Base-by-base conservation (phyloP, 306 rosid species). In the Cicer bijugum region DNA sequence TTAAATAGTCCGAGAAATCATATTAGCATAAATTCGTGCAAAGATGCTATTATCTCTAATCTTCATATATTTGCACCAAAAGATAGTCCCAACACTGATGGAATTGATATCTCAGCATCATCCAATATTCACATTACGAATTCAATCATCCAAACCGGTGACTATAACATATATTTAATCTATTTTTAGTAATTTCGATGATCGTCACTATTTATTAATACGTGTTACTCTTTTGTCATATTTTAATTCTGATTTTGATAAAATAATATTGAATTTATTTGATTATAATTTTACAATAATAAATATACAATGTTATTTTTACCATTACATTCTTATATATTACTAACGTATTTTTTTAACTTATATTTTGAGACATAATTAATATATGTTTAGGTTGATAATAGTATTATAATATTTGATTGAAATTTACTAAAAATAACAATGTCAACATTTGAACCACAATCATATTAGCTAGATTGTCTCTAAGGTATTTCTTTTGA, bases 41-140 rank as follows among this genome's bases (percentile, higher is more conserved):
- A 70, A 23, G 72, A 33, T 0, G 19, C 68, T 1, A 0, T 6
- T 1, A 16, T 88, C 52, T 65, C 69, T 6, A 0, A 71, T 20
- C 77, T 88, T 28, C 12, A 16, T 0, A 71, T 86, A 8, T 12
- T 0, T 56, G 90, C 93, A 7, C 93, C 90, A 0, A 14, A 37
- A 0, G 67, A 84, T 0, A 88, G 90, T 8, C 90, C 93, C 16
- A 88, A 88, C 72, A 88, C 92, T 0, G 90, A 88, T 62, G 90
- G 92, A 1, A 74, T 86, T 17, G 86, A 83, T 47, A 67, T 88
- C 12, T 17, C 93, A 1, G 0, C 0, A 0, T 78, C 86, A 12
- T 39, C 81, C 44, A 62, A 84, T 10, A 17, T 88, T 8, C 0
- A 10, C n/a, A 35, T 88, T n/a, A 6, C 1, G 2, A 3, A 76